A percentile compares a stretch with the other conserved stretches of the same genome.
Conservation (phyloP, 2,329 filamentous ascomycete species). For the Aspergillus versicolor region DNA sequence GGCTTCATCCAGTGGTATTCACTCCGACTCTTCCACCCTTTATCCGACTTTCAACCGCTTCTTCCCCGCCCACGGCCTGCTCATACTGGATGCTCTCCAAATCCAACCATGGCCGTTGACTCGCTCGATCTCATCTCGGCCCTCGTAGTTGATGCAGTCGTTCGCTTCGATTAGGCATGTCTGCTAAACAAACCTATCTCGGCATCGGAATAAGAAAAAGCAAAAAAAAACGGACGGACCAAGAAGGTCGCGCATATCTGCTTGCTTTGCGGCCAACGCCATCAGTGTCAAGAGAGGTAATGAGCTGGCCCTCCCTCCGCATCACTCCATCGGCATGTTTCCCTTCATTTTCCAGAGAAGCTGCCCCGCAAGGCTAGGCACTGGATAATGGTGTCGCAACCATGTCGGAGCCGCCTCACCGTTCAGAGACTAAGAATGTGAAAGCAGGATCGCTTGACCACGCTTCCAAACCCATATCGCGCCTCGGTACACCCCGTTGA, state of each 20-base stretch:
- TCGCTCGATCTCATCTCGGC: conserved; percentile 7
- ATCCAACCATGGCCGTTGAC: conserved; percentile 14
- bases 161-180: conserved; percentile 13
- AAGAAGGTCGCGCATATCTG: conserved; percentile 4
- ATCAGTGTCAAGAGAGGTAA: conserved; percentile 11
- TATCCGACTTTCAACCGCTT: background rate
- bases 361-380: conserved; percentile 3
- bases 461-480: conserved; percentile 17
- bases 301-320: conserved; percentile 3
- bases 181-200: conserved; percentile 4
- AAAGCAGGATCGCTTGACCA: conserved; percentile 19
- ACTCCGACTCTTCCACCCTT: background rate
- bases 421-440: conserved; percentile 23
- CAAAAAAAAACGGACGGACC: conserved; percentile 1
- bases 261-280: conserved; percentile 1
- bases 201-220: conserved; percentile 11
- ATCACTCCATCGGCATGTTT: background rate
- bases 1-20: background rate
- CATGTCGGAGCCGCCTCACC: conserved; percentile 10
- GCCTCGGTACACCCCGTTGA: conserved; percentile 7
- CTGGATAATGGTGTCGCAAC: conserved; percentile 10
- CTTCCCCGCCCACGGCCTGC: background rate
- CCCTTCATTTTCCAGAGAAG: background rate
- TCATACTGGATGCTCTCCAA: conserved; percentile 4
- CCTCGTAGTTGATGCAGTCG: conserved; percentile 12